These are phyloP conservation scores for Mycena rosella DNA, from an alignment of 768 basidiomycete genomes.

Conservation along the genomic window DNA sequence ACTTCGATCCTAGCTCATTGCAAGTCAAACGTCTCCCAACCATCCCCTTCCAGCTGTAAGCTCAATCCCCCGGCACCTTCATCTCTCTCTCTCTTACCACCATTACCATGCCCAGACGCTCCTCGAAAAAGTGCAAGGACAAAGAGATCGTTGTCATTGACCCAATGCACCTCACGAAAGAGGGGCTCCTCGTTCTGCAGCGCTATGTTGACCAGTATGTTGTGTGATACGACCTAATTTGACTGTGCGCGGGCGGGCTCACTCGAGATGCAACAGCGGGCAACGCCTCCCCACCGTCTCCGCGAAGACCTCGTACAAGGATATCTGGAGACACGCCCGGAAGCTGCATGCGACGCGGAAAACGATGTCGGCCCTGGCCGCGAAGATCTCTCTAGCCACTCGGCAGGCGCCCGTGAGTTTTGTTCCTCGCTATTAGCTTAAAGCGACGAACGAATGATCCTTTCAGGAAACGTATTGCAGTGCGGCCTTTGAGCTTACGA, in stretches of 20 bases:
- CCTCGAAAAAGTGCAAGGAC: conserved; percentile 13
- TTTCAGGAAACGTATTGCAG: conserved; percentile 9
- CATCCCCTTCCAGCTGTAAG: background rate
- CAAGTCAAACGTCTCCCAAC: conserved; percentile 6
- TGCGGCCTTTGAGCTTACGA: conserved; percentile 7
- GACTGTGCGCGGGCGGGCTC: background rate
- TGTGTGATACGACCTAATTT: background rate
- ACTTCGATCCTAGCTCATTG: conserved; percentile 13
- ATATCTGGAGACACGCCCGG: conserved; percentile 30
- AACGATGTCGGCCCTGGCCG: conserved; percentile 11
- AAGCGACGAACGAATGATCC: background rate
- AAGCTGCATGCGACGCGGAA: conserved; percentile 23
- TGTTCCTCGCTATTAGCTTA: background rate
- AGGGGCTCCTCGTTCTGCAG: conserved; percentile 22
- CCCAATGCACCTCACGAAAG: conserved; percentile 22
- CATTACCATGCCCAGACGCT: conserved; percentile 16
- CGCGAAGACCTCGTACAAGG: conserved; percentile 31
- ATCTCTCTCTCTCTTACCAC: background rate
- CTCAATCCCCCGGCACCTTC: background rate
- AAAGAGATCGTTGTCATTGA: conserved; percentile 6
- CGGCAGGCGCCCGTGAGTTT: conserved; percentile 8
- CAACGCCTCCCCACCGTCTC: conserved; percentile 31
- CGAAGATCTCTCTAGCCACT: background rate
- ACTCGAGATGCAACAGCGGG: conserved; percentile 10
- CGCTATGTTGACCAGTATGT: conserved; percentile 31